These are phyloP conservation scores for Claviceps sorghi DNA, from an alignment of 2,329 filamentous ascomycete species.

Conservation along the genomic window DNA sequence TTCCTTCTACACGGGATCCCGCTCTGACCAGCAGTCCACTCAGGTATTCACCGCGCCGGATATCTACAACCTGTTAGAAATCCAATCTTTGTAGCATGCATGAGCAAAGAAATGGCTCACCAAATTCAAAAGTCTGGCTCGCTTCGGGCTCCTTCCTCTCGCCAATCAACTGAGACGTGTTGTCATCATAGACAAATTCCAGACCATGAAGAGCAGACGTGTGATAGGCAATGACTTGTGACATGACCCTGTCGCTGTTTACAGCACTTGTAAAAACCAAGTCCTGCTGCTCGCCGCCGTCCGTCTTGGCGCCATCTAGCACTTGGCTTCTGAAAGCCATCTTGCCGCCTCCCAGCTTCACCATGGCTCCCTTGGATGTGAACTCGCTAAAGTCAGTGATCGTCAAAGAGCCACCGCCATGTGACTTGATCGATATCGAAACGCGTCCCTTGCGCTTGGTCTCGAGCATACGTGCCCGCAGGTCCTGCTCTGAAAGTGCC, in stretches of 20 bases:
- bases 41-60: slow-evolving; percentile 70
- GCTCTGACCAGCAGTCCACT: slow-evolving; percentile 74
- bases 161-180: slow-evolving; percentile 72
- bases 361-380: slow-evolving; percentile 52
- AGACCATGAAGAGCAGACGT: slow-evolving; percentile 67
- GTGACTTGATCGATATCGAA: slow-evolving; percentile 60
- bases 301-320: slow-evolving; percentile 57
- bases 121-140: slow-evolving; percentile 62
- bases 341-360: slow-evolving; percentile 59
- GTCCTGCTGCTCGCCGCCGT: slow-evolving; percentile 55
- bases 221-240: slow-evolving; percentile 61
- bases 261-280: slow-evolving; percentile 58
- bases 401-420: slow-evolving; percentile 56
- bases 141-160: slow-evolving; percentile 57
- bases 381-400: slow-evolving; percentile 64
- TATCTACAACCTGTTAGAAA: slow-evolving; percentile 40
- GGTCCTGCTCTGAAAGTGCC: slow-evolving; percentile 56
- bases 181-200: slow-evolving; percentile 87
- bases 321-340: slow-evolving; percentile 62
- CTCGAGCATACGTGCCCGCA: slow-evolving; percentile 57
- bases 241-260: slow-evolving; percentile 57
- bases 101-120: slow-evolving; percentile 29
- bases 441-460: slow-evolving; percentile 58
- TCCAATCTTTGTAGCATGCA: neutral
- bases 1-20: slow-evolving; percentile 71